Base-by-base conservation (phyloP, 2,329 filamentous ascomycete species). In the Alternaria panax region DNA sequence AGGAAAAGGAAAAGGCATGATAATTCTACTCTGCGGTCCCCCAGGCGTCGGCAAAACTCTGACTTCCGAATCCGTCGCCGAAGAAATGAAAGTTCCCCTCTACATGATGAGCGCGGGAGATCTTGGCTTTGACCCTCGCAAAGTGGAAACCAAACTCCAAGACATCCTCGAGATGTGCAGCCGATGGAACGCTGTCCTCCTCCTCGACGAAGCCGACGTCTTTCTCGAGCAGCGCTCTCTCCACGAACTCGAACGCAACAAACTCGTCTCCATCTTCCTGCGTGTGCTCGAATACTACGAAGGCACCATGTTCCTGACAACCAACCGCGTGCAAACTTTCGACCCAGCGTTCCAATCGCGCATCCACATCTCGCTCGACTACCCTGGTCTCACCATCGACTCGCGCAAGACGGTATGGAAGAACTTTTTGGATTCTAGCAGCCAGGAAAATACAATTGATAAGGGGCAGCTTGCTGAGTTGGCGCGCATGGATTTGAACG, bases 61-160 rank as follows among this genome's bases (percentile, higher is more conserved):
- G 22, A 72, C 70, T 1, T 64, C 60, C 6, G 70, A 70, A 50
- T 62, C 59, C 1, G 64, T 70, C 20, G 66, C 68, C 11, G 61
- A 69, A 47, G 60, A 67, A 18, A 61, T 64, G 60, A 63, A 68
- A 55, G 58, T 68, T 4, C 66, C 65, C 5, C 59, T 70, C 11
- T 95, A 96, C 76, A 91, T 91, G 84, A 90, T 92, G 38, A 90
- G 87, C 6, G 91, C 91, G 0, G 92, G 91, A 16, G 92, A 95
- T 75, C 83, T 96, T 0, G 91, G 92, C 16, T 76, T 79, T 11
- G 75, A 80, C 34, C 78, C 81, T 0, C 57, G 67, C 1, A 69
- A 71, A 14, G 62, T 96, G 1, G 92, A 96, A 75, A 82, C 81
- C 7, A 90, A 94, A 70, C 81, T 96, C 7, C 90, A 92, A 73